A percentile compares a stretch with the other conserved stretches of the same genome.
Evolutionary conservation across 169 alveolate species (phyloP).

Genomic region (Eimeria acervulina): DNA sequence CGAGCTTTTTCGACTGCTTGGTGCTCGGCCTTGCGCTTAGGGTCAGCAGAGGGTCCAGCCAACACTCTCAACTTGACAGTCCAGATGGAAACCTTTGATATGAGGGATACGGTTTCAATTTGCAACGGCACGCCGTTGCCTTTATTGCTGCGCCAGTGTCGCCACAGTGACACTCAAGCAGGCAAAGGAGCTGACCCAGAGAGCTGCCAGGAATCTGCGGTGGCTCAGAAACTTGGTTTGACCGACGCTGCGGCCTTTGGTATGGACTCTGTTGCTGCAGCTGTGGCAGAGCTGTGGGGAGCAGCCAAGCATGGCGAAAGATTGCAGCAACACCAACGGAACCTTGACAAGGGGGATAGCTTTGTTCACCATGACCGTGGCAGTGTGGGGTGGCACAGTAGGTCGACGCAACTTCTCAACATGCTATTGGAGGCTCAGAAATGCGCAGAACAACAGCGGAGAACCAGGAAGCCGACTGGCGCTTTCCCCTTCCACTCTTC

Average conservation of each 20-base stretch:
- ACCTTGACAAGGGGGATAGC: neutral
- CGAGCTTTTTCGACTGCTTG: neutral
- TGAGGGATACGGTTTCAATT: slow-evolving; percentile 44
- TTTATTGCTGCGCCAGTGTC: slow-evolving; percentile 43
- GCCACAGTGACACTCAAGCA: slow-evolving; percentile 23
- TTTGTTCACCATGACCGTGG: neutral
- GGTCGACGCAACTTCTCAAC: slow-evolving; percentile 30
- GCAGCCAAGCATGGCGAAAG: slow-evolving; percentile 35
- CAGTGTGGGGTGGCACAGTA: neutral
- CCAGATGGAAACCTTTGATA: neutral
- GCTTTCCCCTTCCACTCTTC: slow-evolving; percentile 5
- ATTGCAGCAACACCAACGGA: slow-evolving; percentile 13
- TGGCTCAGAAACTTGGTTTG: slow-evolving; percentile 44
- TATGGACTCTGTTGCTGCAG: slow-evolving; percentile 63
- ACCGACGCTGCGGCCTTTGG: slow-evolving; percentile 57
- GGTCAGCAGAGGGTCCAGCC: slow-evolving; percentile 53
- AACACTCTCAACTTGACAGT: slow-evolving; percentile 38
- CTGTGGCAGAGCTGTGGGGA: slow-evolving; percentile 61
- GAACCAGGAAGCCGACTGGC: neutral
- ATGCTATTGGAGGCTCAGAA: slow-evolving; percentile 63
- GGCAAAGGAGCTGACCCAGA: neutral
- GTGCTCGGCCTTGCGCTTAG: slow-evolving; percentile 65
- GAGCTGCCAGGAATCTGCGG: neutral
- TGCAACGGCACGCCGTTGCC: slow-evolving; percentile 44
- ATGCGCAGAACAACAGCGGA: slow-evolving; percentile 4